Conservation (phyloP, 1,284 basidiomycete species). For the Gomphus sp. region DNA sequence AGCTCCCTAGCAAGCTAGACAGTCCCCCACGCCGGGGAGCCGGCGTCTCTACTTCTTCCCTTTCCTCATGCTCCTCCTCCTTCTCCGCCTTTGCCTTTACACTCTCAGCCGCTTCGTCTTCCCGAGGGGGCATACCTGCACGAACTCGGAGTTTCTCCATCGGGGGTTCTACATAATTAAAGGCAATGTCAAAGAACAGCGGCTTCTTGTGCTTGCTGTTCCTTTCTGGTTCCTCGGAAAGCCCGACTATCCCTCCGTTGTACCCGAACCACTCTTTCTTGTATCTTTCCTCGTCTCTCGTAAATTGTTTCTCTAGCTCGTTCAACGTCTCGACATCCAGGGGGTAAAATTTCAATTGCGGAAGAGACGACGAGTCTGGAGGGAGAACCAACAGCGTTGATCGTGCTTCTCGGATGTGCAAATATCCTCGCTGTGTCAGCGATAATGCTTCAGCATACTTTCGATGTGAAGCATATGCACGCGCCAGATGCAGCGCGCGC, state of each 20-base stretch:
- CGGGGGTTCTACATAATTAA: slow-evolving; percentile 83
- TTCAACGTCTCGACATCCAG: slow-evolving; percentile 37
- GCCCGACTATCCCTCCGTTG: slow-evolving; percentile 48
- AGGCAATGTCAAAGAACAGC: slow-evolving; percentile 88
- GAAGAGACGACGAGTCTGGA: slow-evolving; percentile 34
- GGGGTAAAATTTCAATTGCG: slow-evolving; percentile 43
- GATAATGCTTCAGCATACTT: slow-evolving; percentile 64
- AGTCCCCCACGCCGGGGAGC: background rate
- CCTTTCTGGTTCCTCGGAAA: slow-evolving; percentile 24
- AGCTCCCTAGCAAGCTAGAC: slow-evolving; percentile 5
- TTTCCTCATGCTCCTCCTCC: slow-evolving; percentile 18
- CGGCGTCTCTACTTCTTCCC: background rate
- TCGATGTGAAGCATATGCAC: slow-evolving; percentile 59
- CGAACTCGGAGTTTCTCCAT: slow-evolving; percentile 67
- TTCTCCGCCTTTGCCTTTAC: slow-evolving; percentile 20
- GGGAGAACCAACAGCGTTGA: slow-evolving; percentile 33
- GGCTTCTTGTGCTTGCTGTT: slow-evolving; percentile 62
- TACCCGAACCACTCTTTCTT: slow-evolving; percentile 77
- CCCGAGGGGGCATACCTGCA: slow-evolving; percentile 45
- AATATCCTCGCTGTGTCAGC: slow-evolving; percentile 55
- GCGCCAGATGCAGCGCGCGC: slow-evolving; percentile 63
- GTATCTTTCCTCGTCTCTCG: slow-evolving; percentile 40
- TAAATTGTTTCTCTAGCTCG: slow-evolving; percentile 40
- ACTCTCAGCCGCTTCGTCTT: slow-evolving; percentile 10
- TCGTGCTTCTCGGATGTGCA: slow-evolving; percentile 63